phyloP scores from a whole-genome alignment of 805 yeast genomes.

The Monosporozyma solicola region DNA sequence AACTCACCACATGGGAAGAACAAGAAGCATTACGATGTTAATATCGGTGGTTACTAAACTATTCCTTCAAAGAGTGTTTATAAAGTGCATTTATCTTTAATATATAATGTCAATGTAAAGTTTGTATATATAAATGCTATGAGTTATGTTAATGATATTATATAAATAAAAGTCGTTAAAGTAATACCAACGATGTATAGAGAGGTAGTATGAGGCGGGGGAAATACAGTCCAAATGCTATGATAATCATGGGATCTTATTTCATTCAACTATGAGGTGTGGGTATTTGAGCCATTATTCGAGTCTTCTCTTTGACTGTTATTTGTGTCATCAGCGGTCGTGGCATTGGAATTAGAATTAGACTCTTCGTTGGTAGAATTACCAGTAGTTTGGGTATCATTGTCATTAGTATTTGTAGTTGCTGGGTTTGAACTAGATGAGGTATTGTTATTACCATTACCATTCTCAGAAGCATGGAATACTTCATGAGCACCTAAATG shows the following conservation, averaged over 20 bases:
- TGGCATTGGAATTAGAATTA: neutral
- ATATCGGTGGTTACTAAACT: neutral
- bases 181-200: neutral
- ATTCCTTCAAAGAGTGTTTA: constrained; percentile 1
- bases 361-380: neutral
- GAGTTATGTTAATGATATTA: neutral
- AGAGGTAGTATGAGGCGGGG: neutral
- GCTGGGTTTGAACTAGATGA: neutral
- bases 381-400: neutral
- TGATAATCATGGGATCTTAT: neutral
- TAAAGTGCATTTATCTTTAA: constrained; percentile 3
- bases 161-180: neutral
- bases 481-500: constrained; percentile 5
- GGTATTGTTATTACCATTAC: neutral
- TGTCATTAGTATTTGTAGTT: neutral
- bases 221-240: neutral
- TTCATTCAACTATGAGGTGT: neutral
- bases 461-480: neutral
- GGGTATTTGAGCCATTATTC: neutral
- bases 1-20: constrained; percentile 36
- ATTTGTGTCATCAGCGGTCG: neutral
- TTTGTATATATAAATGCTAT: neutral
- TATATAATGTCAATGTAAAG: neutral
- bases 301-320: neutral
- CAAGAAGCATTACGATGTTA: constrained; percentile 10